phyloP scores from a whole-genome alignment of 1,284 basidiomycete species.

The Puccinia triticina region DNA sequence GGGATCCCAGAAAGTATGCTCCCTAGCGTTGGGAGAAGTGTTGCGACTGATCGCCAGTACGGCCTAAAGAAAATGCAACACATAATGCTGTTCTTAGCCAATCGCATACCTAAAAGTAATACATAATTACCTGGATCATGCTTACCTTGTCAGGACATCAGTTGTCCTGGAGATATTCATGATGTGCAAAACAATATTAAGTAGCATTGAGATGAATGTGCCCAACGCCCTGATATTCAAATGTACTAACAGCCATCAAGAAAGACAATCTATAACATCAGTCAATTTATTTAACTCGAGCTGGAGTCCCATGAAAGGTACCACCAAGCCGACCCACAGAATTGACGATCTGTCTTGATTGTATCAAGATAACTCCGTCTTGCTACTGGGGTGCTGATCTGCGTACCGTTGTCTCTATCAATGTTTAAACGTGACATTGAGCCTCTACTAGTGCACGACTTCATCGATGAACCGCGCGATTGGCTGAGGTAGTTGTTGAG shows the following conservation, averaged over 20 bases:
- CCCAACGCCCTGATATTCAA: not conserved
- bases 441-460: too few relatives aligned
- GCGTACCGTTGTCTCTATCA: too few relatives aligned
- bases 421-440: too few relatives aligned
- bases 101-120: not conserved
- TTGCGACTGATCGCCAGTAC: not conserved
- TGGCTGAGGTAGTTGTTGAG: too few relatives aligned
- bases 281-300: not conserved
- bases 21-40: not conserved
- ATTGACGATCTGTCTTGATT: too few relatives aligned
- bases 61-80: slow-evolving; percentile 2
- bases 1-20: slow-evolving; percentile 14
- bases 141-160: not conserved
- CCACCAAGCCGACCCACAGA: too few relatives aligned
- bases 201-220: slow-evolving; percentile 14
- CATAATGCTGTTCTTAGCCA: not conserved
- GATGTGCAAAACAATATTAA: not conserved
- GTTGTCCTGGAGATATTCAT: not conserved
- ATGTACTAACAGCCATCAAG: not conserved
- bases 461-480: too few relatives aligned
- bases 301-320: too few relatives aligned
- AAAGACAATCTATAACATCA: not conserved
- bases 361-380: too few relatives aligned
- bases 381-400: too few relatives aligned
- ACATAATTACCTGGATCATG: not conserved